Evolutionary conservation across 1,284 basidiomycete genomes (phyloP), one percentile per base, ranked within the genome.

Genomic region (Tremellales sp.): DNA sequence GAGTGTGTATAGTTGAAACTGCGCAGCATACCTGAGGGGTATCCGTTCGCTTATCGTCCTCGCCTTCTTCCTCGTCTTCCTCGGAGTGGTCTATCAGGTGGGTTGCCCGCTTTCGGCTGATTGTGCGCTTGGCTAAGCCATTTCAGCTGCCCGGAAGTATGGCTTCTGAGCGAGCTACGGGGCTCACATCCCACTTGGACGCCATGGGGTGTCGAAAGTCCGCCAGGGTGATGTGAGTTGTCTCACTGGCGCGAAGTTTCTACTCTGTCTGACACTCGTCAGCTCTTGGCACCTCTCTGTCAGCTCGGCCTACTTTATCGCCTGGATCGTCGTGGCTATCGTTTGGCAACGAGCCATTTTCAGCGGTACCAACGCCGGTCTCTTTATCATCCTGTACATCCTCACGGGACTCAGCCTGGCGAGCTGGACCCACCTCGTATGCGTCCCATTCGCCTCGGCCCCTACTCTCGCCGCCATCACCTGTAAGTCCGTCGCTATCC

Each of bases 51-150:
- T 86, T n/a, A 77, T 86, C 12, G 84, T 84, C 19, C 70, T 87
- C 12, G 81, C 82, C 12, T 69, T 84, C 26, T 85, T 86, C 57
- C 72, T 86, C 23, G 79, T 79, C 52, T 86, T 79, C 65, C 70
- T 86, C 22, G 84, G 84, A 10, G 82, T 87, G 36, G 76, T 81
- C 0, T 87, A 87, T 62, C 85, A 87, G 49, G 78, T 86, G n/a
- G 35, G 60, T 45, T 29, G 13, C 6, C 4, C 15, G 19, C 13
- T 36, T 36, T 17, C 15, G 4, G 13, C 19, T 6, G 19, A 7
- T 6, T 15, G 4, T 36, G 19, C 33, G 15, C 6, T n/a, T 36
- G 33, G 6, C 15, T 7, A n/a, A n/a, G n/a, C n/a, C n/a, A n/a
- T n/a, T 19, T 4, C 33, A 62, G 57, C 43, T 62, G 2, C 82